These are phyloP conservation scores for Leccinum cinnamomeum DNA, from an alignment of 1,284 basidiomycete genomes.

Conservation along the genomic window DNA sequence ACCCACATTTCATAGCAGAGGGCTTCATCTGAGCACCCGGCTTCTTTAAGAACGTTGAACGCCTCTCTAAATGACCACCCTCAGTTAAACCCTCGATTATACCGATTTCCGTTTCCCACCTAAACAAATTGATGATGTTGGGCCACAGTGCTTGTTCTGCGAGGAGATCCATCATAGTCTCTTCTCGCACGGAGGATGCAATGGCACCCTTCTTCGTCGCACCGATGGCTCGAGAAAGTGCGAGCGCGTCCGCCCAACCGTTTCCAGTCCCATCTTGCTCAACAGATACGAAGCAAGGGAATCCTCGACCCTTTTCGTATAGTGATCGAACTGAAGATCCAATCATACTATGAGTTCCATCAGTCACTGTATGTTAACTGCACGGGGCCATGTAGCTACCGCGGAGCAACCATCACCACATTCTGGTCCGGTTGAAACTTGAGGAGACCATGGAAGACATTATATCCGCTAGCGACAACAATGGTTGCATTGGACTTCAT, in stretches of 20 bases:
- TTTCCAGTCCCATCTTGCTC: constrained; percentile 60
- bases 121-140: constrained; percentile 64
- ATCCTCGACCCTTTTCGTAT: constrained; percentile 59
- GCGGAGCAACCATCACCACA: constrained; percentile 67
- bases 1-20: constrained; percentile 64
- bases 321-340: constrained; percentile 63
- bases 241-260: constrained; percentile 48
- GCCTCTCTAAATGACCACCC: constrained; percentile 46
- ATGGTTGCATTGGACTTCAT: constrained; percentile 52
- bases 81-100: constrained; percentile 1
- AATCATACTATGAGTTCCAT: constrained; percentile 49
- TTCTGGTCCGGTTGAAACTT: constrained; percentile 56
- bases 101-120: constrained; percentile 33
- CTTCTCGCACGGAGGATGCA: constrained; percentile 61
- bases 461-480: constrained; percentile 65
- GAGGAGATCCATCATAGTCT: constrained; percentile 65
- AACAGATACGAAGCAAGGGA: constrained; percentile 65
- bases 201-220: constrained; percentile 68
- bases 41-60: constrained; percentile 61
- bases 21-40: constrained; percentile 66
- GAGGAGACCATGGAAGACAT: constrained; percentile 61
- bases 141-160: constrained; percentile 70
- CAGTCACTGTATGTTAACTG: constrained; percentile 1
- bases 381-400: constrained; percentile 21
- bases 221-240: constrained; percentile 57